Base-by-base conservation (phyloP, 257 asterid species). In the Lavandula angustifolia region DNA sequence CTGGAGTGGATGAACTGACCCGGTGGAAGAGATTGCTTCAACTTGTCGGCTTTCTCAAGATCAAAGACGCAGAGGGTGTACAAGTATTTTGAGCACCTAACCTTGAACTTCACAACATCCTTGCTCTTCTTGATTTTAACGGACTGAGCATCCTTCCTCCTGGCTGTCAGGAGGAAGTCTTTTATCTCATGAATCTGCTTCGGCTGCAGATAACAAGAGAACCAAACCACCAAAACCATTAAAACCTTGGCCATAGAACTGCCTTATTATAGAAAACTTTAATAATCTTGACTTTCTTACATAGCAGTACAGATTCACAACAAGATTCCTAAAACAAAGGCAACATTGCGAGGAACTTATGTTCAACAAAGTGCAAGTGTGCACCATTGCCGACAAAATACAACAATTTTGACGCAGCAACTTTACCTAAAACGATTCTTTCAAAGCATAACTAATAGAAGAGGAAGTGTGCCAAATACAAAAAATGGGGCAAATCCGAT, bases 1-100 rank as follows among this genome's bases (percentile, higher is more conserved):
- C 17, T 13, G 5, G 27, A 9, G 59, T 64, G 41, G 40, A 8
- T 9, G 0, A 32, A 71, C 38, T 22, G 7, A 78, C 82, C 82
- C 54, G 82, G 82, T 13, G 82, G 82, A 47, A 78, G 79, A 22
- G 82, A 78, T 62, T 78, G 82, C 79, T 78, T 78, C 82, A 78
- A 66, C 22, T 78, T 78, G 72, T 78, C 77, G 2, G 82, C 82
- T 56, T 78, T 78, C 82, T 77, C 82, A 5, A 60, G 53, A 29
- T 77, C 82, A n/a, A 77, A 77, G 60, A 77, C 82, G 66, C 79
- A 77, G 46, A 77, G 79, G 17, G 82, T 77, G 74, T 77, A 77
- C n/a, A 77, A 70, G 72, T 77, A 77, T 63, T 77, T 77, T 16
- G 82, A 22, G 27, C 27, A 22, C 27, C 27, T 22, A 22, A 22